phyloP scores from a whole-genome alignment of 306 rosid species.

The apple (Malus domestica) region DNA sequence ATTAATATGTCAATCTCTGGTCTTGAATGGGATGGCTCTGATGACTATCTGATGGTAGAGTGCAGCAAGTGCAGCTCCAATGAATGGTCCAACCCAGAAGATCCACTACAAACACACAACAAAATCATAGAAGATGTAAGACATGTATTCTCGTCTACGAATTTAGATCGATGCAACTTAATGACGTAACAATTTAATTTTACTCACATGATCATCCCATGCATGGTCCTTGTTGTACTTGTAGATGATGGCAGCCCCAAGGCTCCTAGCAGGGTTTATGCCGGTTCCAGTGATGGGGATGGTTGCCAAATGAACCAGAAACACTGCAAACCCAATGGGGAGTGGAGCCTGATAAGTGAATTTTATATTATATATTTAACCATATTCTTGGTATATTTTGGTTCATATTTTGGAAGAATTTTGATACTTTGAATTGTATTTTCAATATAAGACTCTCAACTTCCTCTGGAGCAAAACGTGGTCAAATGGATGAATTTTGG shows the following conservation, averaged over 20 bases:
- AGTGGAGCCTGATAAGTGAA: conserved; percentile 24
- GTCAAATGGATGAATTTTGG: no score
- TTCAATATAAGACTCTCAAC: no score
- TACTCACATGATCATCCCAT: conserved; percentile 35
- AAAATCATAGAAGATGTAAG: neutral
- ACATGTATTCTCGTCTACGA: neutral
- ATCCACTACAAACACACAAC: conserved; percentile 33
- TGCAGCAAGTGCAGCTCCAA: conserved; percentile 56
- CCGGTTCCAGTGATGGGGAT: conserved; percentile 41
- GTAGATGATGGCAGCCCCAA: conserved; percentile 38
- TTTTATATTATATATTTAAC: no score
- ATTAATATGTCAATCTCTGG: conserved; percentile 13
- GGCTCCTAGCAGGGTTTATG: conserved; percentile 47
- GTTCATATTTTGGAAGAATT: no score
- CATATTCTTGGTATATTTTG: no score
- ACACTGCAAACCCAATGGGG: conserved; percentile 42
- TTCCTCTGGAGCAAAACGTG: no score
- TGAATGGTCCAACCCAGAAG: conserved; percentile 55
- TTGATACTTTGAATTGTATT: no score
- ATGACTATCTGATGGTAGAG: conserved; percentile 43
- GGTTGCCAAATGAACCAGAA: conserved; percentile 42
- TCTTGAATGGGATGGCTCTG: conserved; percentile 41
- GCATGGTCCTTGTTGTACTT: conserved; percentile 33
- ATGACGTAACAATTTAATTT: neutral
- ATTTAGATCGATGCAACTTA: neutral